Evolutionary conservation across 139 green algal genomes (phyloP), one percentile per base, ranked within the genome.

Genomic region (Desmodesmus armatus): DNA sequence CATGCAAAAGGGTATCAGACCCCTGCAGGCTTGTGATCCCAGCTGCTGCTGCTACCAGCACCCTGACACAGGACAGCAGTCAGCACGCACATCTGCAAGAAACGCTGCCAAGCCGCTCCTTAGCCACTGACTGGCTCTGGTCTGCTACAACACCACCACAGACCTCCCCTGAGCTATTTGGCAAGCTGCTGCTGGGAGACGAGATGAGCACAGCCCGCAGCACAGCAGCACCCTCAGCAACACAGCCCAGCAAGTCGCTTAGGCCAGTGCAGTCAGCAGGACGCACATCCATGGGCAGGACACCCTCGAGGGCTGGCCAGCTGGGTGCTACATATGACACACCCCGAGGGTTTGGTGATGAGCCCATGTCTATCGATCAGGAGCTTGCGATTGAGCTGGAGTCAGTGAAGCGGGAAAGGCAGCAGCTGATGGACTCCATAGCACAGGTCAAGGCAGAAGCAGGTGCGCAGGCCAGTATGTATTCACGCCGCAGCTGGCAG

Each of bases 351-450:
- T 88, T 92, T 23, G 78, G 83, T 33, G 88, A 91, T 43, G 92
- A 96, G 33, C 93, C 95, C 86, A 87, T 95, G 9, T 96, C 90
- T 6, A 92, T 96, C 69, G 94, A 96, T 71, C 91, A 98, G 60
- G 85, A 94, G 47, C 86, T 96, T 51, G 76, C 88, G 31, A 79
- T 90, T 35, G 91, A 98, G 82, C 88, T 98, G 19, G 94, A 97
- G 58, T 92, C 91, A 19, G 94, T 96, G 2, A 97, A 98, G 85
- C 87, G 89, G 25, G 96, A 98, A 85, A 86, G 96, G 33, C 80
- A 92, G 13, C 69, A 87, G 29, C 84, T 98, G 53, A 89, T 98
- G 55, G 75, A 93, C n/a, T 95, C 92, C 5, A 92, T 98, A 71
- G 89, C 85, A 19, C 71, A 92, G 21, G 90, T 95, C 40, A 91